Percentiles rank a stretch among this genome's conserved stretches.
Conservation (phyloP, 2,329 filamentous ascomycete genomes). For the Thielaviopsis euricoi region DNA sequence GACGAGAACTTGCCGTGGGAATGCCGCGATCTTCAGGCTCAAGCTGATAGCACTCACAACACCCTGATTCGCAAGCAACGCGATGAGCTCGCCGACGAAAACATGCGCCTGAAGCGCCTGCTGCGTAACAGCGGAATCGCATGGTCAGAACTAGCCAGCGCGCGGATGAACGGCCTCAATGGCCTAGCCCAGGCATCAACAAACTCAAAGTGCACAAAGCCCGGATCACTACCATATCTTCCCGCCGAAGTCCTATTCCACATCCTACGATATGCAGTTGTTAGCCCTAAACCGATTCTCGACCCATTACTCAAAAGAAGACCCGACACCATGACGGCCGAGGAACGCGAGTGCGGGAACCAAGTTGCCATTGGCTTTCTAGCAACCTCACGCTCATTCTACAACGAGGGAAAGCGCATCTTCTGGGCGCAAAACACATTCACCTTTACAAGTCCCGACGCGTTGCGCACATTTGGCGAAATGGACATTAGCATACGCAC, state of each 20-base stretch:
- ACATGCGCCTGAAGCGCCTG: conserved; percentile 31
- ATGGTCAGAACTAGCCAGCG: conserved; percentile 27
- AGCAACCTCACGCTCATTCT: conserved; percentile 32
- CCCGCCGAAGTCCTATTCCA: conserved; percentile 36
- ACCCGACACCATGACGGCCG: conserved; percentile 26
- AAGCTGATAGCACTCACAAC: neutral
- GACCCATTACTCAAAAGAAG: conserved; percentile 33
- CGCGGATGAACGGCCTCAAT: conserved; percentile 17
- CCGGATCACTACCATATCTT: conserved; percentile 22
- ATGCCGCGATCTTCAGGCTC: neutral
- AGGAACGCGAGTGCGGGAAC: conserved; percentile 27
- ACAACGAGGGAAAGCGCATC: conserved; percentile 30
- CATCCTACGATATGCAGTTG: conserved; percentile 35
- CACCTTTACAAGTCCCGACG: conserved; percentile 34
- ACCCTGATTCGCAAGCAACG: neutral
- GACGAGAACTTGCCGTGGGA: neutral
- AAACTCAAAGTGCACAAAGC: too few relatives aligned
- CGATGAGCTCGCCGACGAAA: conserved; percentile 27
- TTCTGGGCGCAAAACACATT: conserved; percentile 38
- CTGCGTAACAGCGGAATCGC: conserved; percentile 35
- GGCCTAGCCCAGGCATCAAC: too few relatives aligned
- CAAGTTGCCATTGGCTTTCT: conserved; percentile 38
- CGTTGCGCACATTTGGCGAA: conserved; percentile 32
- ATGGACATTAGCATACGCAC: conserved; percentile 26
- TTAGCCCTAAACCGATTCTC: conserved; percentile 31